Evolutionary conservation across 805 yeast genomes (phyloP).

Genomic region (Kodamaea kaohsiungensis): DNA sequence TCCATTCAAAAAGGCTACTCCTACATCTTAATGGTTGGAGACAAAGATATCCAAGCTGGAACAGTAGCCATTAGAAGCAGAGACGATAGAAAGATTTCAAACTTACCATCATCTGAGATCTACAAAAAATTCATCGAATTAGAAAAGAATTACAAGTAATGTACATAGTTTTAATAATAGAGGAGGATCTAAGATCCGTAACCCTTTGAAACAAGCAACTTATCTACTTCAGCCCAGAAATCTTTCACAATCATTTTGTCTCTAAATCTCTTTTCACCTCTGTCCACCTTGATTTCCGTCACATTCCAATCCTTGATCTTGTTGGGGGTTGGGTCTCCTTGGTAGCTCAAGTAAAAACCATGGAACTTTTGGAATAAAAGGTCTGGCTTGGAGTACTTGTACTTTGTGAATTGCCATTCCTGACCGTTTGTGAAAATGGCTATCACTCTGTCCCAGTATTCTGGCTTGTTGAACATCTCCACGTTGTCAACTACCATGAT

Average conservation of each 20-base stretch:
- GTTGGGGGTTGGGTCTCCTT: slow-evolving; percentile 77
- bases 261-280: slow-evolving; percentile 74
- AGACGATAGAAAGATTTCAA: slow-evolving; percentile 45
- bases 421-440: slow-evolving; percentile 97
- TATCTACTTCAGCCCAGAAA: slow-evolving; percentile 84
- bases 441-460: slow-evolving; percentile 96
- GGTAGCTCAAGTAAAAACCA: slow-evolving; percentile 77
- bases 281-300: slow-evolving; percentile 71
- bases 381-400: slow-evolving; percentile 81
- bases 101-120: slow-evolving; percentile 51
- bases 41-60: slow-evolving; percentile 65
- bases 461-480: slow-evolving; percentile 81
- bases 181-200: slow-evolving; percentile 25
- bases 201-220: slow-evolving; percentile 68
- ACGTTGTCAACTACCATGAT: slow-evolving; percentile 87
- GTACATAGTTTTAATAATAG: neutral
- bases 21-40: slow-evolving; percentile 84
- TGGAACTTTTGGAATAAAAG: slow-evolving; percentile 77
- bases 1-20: slow-evolving; percentile 74
- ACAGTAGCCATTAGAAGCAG: slow-evolving; percentile 66
- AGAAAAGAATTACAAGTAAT: slow-evolving; percentile 49
- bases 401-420: slow-evolving; percentile 91
- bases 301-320: slow-evolving; percentile 88
- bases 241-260: slow-evolving; percentile 85
- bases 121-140: slow-evolving; percentile 52